These are phyloP conservation scores for Prunus yedoensis DNA, from an alignment of 331 rosid genomes.

Conservation along the genomic window DNA sequence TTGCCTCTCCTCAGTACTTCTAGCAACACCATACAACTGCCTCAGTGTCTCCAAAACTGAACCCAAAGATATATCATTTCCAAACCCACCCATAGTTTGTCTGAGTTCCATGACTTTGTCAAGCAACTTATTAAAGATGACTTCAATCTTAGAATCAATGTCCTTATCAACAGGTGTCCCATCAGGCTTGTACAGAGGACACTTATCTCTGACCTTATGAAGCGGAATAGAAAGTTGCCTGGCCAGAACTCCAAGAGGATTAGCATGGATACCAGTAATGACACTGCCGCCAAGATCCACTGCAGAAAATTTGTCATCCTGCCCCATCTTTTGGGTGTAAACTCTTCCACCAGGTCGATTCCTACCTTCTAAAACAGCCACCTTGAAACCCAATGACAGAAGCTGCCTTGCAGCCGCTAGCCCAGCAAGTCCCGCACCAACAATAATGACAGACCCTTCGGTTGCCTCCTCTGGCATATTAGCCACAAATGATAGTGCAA, in stretches of 20 bases:
- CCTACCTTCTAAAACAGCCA: conserved; percentile 81
- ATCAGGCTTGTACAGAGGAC: conserved; percentile 85
- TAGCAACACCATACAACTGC: conserved; percentile 65
- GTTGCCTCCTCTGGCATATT: conserved; percentile 54
- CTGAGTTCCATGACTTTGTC: conserved; percentile 87
- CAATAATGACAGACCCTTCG: conserved; percentile 68
- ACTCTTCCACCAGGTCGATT: conserved; percentile 93
- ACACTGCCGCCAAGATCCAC: conserved; percentile 91
- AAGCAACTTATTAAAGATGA: conserved; percentile 72
- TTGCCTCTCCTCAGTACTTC: conserved; percentile 64
- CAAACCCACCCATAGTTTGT: conserved; percentile 84
- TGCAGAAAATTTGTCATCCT: conserved; percentile 59
- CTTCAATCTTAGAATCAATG: conserved; percentile 60
- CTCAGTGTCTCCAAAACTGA: conserved; percentile 78
- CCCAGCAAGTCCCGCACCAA: conserved; percentile 96
- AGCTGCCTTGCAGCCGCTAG: conserved; percentile 95
- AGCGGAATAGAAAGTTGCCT: conserved; percentile 92
- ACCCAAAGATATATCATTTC: conserved; percentile 74
- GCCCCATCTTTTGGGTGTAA: conserved; percentile 82
- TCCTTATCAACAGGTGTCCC: conserved; percentile 66
- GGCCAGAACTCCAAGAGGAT: conserved; percentile 92
- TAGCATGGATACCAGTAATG: conserved; percentile 91
- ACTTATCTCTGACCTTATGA: conserved; percentile 83
- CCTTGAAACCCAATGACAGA: conserved; percentile 78
- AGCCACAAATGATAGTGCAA: conserved; percentile 57